These are phyloP conservation scores for Smittium culicis DNA, from an alignment of 371 early-diverging fungal species.

Conservation along the genomic window DNA sequence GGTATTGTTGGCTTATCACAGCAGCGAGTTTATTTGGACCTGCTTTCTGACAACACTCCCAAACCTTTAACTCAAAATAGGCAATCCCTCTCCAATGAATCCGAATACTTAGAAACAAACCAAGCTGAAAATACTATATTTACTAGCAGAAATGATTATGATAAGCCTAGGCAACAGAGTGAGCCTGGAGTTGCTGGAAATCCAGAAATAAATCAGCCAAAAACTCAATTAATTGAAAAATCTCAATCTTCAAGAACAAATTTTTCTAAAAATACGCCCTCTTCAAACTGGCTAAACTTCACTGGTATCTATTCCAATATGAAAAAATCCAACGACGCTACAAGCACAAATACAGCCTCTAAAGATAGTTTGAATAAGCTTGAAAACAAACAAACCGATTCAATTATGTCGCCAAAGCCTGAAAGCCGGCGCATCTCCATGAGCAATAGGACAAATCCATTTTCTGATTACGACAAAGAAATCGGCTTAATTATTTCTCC, in stretches of 20 bases:
- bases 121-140: conserved; percentile 8
- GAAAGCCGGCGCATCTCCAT: too few relatives aligned
- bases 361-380: not conserved
- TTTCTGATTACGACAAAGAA: too few relatives aligned
- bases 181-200: not conserved
- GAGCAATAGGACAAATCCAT: too few relatives aligned
- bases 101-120: not conserved
- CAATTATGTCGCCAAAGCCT: not conserved
- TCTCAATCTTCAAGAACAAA: conserved; percentile 7
- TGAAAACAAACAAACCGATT: not conserved
- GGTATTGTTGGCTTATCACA: conserved; percentile 28
- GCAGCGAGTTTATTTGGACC: conserved; percentile 16
- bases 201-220: not conserved
- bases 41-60: conserved; percentile 15
- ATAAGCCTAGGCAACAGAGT: not conserved
- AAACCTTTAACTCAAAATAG: not conserved
- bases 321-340: not conserved
- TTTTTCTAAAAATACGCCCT: not conserved
- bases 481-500: too few relatives aligned
- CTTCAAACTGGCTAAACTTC: not conserved
- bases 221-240: conserved; percentile 21
- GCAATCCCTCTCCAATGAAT: not conserved
- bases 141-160: too few relatives aligned
- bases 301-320: not conserved
- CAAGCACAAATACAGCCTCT: not conserved